A percentile compares a stretch with the other conserved stretches of the same genome.
Evolutionary conservation across 495 filamentous ascomycete species (phyloP).

Genomic region (Parathielavia hyrcaniae): DNA sequence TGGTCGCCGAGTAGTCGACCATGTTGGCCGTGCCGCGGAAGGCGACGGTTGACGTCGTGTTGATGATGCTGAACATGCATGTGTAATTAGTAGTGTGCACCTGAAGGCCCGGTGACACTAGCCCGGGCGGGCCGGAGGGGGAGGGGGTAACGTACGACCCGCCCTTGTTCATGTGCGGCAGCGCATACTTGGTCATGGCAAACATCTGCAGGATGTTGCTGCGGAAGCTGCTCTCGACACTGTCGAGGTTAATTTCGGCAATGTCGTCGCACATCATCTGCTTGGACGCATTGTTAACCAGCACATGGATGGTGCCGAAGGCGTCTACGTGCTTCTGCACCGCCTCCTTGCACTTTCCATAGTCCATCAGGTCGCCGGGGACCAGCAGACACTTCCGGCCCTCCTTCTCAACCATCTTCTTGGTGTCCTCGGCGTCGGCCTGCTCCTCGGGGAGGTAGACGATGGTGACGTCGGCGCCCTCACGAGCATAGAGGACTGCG

Average conservation of each 20-base stretch:
- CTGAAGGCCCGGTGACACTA: no score
- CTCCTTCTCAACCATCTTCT: conserved; percentile 45
- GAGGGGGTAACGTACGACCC: conserved; percentile 27
- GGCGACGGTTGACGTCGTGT: conserved; percentile 50
- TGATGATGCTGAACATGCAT: conserved; percentile 49
- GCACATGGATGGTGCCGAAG: conserved; percentile 47
- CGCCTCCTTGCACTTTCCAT: conserved; percentile 41
- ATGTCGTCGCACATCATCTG: conserved; percentile 50
- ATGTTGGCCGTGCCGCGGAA: conserved; percentile 50
- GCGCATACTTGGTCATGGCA: conserved; percentile 53
- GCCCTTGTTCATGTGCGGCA: conserved; percentile 52
- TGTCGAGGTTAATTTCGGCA: conserved; percentile 44
- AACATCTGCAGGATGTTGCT: conserved; percentile 59
- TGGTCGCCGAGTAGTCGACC: conserved; percentile 56
- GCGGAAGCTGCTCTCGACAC: conserved; percentile 49
- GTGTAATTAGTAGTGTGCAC: neutral
- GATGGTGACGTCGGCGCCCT: conserved; percentile 52
- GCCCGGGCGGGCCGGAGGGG: no score
- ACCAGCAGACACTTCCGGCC: conserved; percentile 43
- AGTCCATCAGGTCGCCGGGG: conserved; percentile 45
- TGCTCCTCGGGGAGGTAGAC: conserved; percentile 51
- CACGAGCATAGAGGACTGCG: conserved; percentile 51
- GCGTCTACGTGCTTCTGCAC: conserved; percentile 49
- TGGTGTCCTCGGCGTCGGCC: conserved; percentile 49
- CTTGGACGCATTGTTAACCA: conserved; percentile 58